Base-by-base conservation (phyloP, 192 early-diverging fungal genomes). In the Piromyces finnis region DNA sequence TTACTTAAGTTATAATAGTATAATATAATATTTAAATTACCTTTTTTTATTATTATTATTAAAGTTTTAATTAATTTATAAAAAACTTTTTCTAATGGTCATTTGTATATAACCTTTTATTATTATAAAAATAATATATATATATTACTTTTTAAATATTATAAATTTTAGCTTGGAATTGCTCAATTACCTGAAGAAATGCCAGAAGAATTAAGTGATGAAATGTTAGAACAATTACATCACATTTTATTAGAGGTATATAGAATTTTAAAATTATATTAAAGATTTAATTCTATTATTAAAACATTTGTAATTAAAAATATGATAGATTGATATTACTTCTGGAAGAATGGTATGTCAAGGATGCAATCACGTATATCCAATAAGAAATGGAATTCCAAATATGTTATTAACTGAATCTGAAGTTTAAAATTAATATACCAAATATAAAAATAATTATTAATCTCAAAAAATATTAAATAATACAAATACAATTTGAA, bases 381-480 rank as follows among this genome's bases (percentile, higher is more conserved):
- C 91, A 78, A 95, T 99, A 84, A 93, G 90, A 77, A 93, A 97
- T 83, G 95, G 95, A 30, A 94, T 99, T 81, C 96, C 97, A 77
- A 94, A 94, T 84, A 95, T 95, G 94, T 88, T 95, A 16, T 86
- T 95, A 77, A 90, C 89, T 29, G 94, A 95, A 82, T 90, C 92
- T 79, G 94, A 95, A 84, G 90, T 93, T 82, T 93, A 88, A 85
- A n/a, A 68, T n/a, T 68, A 26, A 68, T 68, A 68, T 68, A 68
- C 51, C 16, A 68, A 68, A n/a, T 68, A 68, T 26, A 4, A n/a
- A 11, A n/a, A 68, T 68, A 68, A 5, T 0, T n/a, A 51, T 22
- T 13, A 39, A 14, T 14, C 14, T n/a, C n/a, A n/a, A 22, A 51
- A 5, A 22, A 22, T 15, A 51, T 3, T 17, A 51, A 68, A n/a